A percentile compares a stretch with the other conserved stretches of the same genome.
phyloP scores from a whole-genome alignment of 164 flowering plant genomes.

The Magnolia officinalis region DNA sequence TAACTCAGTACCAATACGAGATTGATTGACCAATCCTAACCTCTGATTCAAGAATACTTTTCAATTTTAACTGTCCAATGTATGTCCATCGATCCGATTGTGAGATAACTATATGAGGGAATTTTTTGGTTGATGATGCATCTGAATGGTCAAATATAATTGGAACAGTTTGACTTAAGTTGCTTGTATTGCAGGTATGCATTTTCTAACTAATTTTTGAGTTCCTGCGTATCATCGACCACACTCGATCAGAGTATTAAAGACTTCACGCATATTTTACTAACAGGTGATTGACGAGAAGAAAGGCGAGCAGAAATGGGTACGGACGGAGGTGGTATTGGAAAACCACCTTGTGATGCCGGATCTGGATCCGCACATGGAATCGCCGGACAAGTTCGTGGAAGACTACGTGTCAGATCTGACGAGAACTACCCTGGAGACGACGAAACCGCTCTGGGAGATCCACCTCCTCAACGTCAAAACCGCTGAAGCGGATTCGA shows the following conservation, averaged over 20 bases:
- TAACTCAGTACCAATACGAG: too few relatives aligned
- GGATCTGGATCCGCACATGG: constrained; percentile 23
- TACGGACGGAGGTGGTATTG: constrained; percentile 37
- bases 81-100: too few relatives aligned
- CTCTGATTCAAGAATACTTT: too few relatives aligned
- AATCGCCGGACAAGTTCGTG: constrained; percentile 38
- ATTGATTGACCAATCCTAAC: too few relatives aligned
- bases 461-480: constrained; percentile 53
- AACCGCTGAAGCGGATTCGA: constrained; percentile 42
- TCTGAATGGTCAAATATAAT: too few relatives aligned
- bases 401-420: constrained; percentile 48
- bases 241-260: background rate
- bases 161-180: too few relatives aligned
- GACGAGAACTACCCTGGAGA: constrained; percentile 34
- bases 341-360: constrained; percentile 45
- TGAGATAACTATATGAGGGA: too few relatives aligned
- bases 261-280: too few relatives aligned
- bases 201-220: background rate
- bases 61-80: too few relatives aligned
- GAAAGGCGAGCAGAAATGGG: constrained; percentile 36
- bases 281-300: constrained; percentile 35
- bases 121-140: too few relatives aligned
- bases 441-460: constrained; percentile 64
- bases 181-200: background rate
- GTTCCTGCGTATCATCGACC: background rate